Conservation (phyloP, 192 early-diverging fungal genomes). For the Pilobolus umbonatus region DNA sequence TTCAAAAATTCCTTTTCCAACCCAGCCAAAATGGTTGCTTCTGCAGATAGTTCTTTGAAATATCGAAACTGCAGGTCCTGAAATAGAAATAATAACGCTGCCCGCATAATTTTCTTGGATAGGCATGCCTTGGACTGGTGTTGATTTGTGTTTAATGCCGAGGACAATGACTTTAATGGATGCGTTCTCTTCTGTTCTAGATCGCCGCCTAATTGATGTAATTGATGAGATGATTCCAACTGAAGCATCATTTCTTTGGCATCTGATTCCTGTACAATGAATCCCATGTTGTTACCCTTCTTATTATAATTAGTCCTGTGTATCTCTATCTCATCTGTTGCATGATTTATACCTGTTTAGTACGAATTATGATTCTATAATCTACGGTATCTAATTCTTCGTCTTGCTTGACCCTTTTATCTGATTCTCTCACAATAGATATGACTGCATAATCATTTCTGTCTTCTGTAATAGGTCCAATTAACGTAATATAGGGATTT, state of each 20-base stretch:
- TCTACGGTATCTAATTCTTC: neutral
- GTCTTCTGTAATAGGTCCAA: constrained; percentile 8
- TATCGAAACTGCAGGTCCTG: constrained; percentile 32
- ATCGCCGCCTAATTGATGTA: neutral
- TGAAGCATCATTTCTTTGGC: constrained; percentile 4
- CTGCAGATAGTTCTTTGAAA: constrained; percentile 55
- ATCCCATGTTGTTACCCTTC: constrained; percentile 4
- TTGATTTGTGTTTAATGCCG: constrained; percentile 4
- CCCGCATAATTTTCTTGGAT: constrained; percentile 21
- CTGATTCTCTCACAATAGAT: constrained; percentile 1
- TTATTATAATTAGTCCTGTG: neutral
- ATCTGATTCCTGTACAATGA: constrained; percentile 8
- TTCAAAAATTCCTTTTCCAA: constrained; percentile 64
- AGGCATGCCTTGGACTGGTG: neutral
- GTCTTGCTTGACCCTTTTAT: neutral
- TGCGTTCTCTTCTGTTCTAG: neutral
- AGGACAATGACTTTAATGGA: constrained; percentile 2
- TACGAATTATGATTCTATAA: constrained; percentile 12
- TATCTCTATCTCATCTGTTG: neutral
- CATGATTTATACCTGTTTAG: constrained; percentile 9
- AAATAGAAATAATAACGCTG: constrained; percentile 12
- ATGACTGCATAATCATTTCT: neutral
- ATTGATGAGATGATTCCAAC: neutral
- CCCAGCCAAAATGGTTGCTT: constrained; percentile 40
- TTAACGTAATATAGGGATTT: constrained; percentile 13